A percentile compares a stretch with the other conserved stretches of the same genome.
phyloP scores from a whole-genome alignment of 768 basidiomycete genomes.

The Mycena alexandri region DNA sequence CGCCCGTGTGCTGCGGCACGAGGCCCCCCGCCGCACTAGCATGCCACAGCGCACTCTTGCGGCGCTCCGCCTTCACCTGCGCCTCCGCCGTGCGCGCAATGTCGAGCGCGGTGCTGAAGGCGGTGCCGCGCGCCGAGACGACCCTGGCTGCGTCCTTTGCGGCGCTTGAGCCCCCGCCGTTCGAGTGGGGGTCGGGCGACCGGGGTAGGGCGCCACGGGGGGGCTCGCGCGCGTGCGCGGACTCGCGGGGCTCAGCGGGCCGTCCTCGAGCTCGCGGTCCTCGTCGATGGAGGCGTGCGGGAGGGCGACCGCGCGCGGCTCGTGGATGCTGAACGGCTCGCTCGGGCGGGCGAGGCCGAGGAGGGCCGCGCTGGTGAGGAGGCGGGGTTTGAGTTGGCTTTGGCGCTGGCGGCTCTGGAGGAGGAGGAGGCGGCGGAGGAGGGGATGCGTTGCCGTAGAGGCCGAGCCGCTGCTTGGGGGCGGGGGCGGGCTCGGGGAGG shows the following conservation, averaged over 20 bases:
- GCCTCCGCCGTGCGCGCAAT: slow-evolving; percentile 55
- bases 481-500: slow-evolving; percentile 61
- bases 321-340: slow-evolving; percentile 18
- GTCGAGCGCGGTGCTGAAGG: slow-evolving; percentile 57
- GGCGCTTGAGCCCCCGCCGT: too few relatives aligned
- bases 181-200: neutral
- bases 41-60: slow-evolving; percentile 34
- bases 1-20: slow-evolving; percentile 33
- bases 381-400: too few relatives aligned
- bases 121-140: slow-evolving; percentile 46
- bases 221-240: too few relatives aligned
- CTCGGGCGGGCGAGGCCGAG: slow-evolving; percentile 36
- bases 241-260: too few relatives aligned
- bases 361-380: slow-evolving; percentile 31
- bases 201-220: too few relatives aligned
- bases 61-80: slow-evolving; percentile 40
- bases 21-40: too few relatives aligned
- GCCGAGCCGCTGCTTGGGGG: slow-evolving; percentile 68
- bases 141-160: neutral
- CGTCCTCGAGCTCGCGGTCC: too few relatives aligned
- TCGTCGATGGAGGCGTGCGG: neutral
- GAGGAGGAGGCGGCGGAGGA: slow-evolving; percentile 30
- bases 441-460: slow-evolving; percentile 80
- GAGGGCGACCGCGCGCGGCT: slow-evolving; percentile 25
- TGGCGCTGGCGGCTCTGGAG: neutral